Base-by-base conservation (phyloP, 2,329 filamentous ascomycete species). In the Arachnomyces sp. region DNA sequence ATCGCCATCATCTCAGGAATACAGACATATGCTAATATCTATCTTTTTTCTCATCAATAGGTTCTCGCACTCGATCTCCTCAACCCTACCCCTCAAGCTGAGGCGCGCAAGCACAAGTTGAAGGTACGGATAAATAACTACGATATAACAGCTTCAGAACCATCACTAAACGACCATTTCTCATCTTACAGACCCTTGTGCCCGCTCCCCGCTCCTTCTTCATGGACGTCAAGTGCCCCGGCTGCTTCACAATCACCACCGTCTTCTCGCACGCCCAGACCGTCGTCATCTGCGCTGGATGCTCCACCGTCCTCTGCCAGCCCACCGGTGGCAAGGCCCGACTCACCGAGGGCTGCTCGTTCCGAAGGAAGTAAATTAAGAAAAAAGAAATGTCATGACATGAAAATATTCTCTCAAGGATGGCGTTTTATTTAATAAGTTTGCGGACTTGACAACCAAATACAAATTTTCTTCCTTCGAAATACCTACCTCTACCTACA, bases 201-300 rank as follows among this genome's bases (percentile, higher is more conserved):
- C 92, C 92, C 63, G 83, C 80, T 56, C 92, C 92, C 64, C 87
- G 92, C 71, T 96, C 90, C 58, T 98, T 96, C 85, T 98, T 98
- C 86, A 98, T 98, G 92, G 92, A 98, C 70, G 92, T 98, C 79
- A 98, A 98, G 84, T 98, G 92, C 85, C 92, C 92, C 70, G 92
- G 92, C 65, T 98, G 92, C 86, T 98, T 96, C 84, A 95, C 89
- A 72, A 98, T 98, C 81, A 98, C 92, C 72, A 98, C 92, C 71
- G 92, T 98, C 74, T 98, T 96, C 86, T 96, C 90, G 53, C 92
- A 98, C 81, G 92, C 92, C 72, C 92, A 98, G 81, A 98, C 92
- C 69, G 92, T 98, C 70, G 92, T 98, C 72, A 93, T 96, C 80
- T 98, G 92, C 84, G 88, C 88, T 67, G 92, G 92, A 64, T 98